A percentile compares a stretch with the other conserved stretches of the same genome.
Evolutionary conservation across 2,329 filamentous ascomycete genomes (phyloP).

Genomic region (Ramichloridium luteum): DNA sequence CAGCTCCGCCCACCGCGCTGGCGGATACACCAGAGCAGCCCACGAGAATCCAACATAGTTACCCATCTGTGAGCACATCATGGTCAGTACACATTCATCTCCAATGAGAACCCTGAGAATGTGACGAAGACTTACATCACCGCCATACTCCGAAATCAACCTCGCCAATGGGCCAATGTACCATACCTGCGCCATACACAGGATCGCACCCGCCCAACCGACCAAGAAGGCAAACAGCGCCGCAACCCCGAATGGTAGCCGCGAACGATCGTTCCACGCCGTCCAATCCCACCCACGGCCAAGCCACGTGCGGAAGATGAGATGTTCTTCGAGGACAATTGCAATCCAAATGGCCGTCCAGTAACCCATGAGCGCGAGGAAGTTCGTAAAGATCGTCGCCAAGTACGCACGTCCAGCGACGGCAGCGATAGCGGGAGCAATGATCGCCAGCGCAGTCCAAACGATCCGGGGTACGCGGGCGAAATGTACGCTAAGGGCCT

Average conservation of each 20-base stretch:
- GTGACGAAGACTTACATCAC: conserved; percentile 38
- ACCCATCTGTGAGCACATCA: conserved; percentile 33
- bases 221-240: conserved; percentile 49
- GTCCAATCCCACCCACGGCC: conserved; percentile 46
- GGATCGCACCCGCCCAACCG: conserved; percentile 52
- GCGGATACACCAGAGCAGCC: conserved; percentile 46
- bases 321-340: conserved; percentile 49
- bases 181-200: conserved; percentile 59
- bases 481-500: conserved; percentile 49
- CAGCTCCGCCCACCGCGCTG: conserved; percentile 40
- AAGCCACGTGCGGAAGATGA: conserved; percentile 44
- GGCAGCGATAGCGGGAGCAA: conserved; percentile 54
- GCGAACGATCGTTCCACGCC: conserved; percentile 46
- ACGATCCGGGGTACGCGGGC: conserved; percentile 48
- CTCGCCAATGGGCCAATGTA: conserved; percentile 53
- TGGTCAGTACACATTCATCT: conserved; percentile 2
- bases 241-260: conserved; percentile 50
- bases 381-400: conserved; percentile 55
- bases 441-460: conserved; percentile 50
- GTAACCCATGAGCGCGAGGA: conserved; percentile 59
- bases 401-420: conserved; percentile 50
- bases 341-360: conserved; percentile 55
- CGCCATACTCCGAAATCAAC: conserved; percentile 45
- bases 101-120: background rate
- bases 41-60: conserved; percentile 49